phyloP scores from a whole-genome alignment of 148 eudicot genomes.

The Cornus suecica region DNA sequence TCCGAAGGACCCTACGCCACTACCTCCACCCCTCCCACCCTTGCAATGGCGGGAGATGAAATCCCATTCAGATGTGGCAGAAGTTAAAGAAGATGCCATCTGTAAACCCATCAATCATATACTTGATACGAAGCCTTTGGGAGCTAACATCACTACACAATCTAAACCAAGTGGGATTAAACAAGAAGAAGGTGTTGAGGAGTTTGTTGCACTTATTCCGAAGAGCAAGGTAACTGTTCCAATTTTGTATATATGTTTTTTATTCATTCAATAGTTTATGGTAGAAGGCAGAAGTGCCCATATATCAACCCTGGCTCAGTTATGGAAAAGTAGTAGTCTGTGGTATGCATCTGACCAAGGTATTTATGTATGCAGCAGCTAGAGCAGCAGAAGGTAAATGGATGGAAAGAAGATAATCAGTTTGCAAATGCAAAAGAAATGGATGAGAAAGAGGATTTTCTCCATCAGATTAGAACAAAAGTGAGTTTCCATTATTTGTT shows the following conservation, averaged over 20 bases:
- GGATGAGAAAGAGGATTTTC: constrained; percentile 71
- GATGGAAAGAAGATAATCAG: constrained; percentile 30
- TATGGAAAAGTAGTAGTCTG: not conserved
- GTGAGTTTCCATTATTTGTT: constrained; percentile 42
- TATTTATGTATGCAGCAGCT: constrained; percentile 31
- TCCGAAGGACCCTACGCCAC: constrained; percentile 35
- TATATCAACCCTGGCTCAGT: not conserved
- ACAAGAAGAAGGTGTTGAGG: constrained; percentile 27
- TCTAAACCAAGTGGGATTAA: constrained; percentile 32
- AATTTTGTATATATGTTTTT: not conserved
- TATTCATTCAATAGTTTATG: not conserved
- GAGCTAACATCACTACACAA: constrained; percentile 32
- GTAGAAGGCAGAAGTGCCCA: not conserved
- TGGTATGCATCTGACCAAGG: not conserved
- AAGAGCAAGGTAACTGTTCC: constrained; percentile 38
- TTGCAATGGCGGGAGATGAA: constrained; percentile 63
- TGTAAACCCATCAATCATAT: constrained; percentile 26
- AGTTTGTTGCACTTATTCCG: constrained; percentile 18
- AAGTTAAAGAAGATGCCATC: constrained; percentile 19
- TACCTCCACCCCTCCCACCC: constrained; percentile 93
- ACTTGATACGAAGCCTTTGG: constrained; percentile 30
- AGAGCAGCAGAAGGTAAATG: constrained; percentile 34
- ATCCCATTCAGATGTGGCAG: constrained; percentile 30
- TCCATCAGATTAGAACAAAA: constrained; percentile 83
- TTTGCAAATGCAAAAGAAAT: constrained; percentile 25